Base-by-base conservation (phyloP, 2,329 filamentous ascomycete species). In the Aspergillus felis region DNA sequence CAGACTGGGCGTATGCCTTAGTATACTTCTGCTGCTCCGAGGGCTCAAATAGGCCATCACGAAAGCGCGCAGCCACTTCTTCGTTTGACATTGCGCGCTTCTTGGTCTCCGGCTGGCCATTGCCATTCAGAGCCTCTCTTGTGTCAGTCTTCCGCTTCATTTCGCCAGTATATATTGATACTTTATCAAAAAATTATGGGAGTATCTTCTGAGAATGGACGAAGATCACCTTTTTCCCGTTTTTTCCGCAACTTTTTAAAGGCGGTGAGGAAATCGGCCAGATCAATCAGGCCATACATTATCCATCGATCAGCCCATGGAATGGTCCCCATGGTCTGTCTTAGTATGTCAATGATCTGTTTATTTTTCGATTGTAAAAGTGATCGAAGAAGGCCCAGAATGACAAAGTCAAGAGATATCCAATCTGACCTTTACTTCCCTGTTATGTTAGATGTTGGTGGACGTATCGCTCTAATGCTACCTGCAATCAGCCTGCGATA, bases 61-160 rank as follows among this genome's bases (percentile, higher is more conserved):
- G 74, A 63, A 81, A 80, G 57, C 75, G 72, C 42, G 74, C 64
- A 22, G 68, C 68, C n/a, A 69, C 69, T 54, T 72, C 70, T 53
- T 76, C 72, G 50, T 65, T 71, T 4, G 74, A 74, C 53, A 77
- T 67, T 2, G 70, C 72, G 41, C 74, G 66, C 60, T 75, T 76
- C 52, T 77, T 77, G 42, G 68, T 59, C n/a, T 71, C 66, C 1
- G 69, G 71, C 53, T 68, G 68, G 56, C 64, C 68, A 67, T 71
- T 72, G 61, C 59, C 66, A 35, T 65, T 64, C 17, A 65, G 47
- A 5, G 66, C 68, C n/a, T 68, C 65, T 51, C 68, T 64, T 35
- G 63, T 58, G 12, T 72, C 68, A 24, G 74, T 73, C 65, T 78
- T 78, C 60, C 78, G 77, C 70, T 80, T 80, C 76, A 76, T 76